phyloP scores from a whole-genome alignment of 345 rosid species.

The Populus nigra region DNA sequence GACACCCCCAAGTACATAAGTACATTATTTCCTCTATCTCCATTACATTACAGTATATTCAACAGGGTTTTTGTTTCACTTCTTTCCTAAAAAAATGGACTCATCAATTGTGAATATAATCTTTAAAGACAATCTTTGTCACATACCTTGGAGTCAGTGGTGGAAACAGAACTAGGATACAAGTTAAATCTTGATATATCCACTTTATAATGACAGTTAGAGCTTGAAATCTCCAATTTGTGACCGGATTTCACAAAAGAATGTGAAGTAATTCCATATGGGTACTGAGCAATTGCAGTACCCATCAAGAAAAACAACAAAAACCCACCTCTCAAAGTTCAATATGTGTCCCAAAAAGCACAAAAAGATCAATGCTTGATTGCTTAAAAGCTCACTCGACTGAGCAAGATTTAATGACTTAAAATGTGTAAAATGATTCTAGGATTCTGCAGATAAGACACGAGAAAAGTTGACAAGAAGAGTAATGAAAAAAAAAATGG shows the following conservation, averaged over 20 bases:
- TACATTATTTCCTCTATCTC: background rate
- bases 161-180: conserved; percentile 26
- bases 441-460: background rate
- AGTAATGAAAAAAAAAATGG: background rate
- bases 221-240: conserved; percentile 32
- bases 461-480: background rate
- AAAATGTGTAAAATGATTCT: background rate
- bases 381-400: background rate
- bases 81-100: background rate
- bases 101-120: background rate
- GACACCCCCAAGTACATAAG: background rate
- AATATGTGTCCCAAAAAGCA: background rate
- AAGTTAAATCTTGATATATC: conserved; percentile 34
- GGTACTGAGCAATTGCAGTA: conserved; percentile 35
- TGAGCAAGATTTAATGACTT: background rate
- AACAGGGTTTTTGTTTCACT: background rate
- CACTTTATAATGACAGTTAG: conserved; percentile 28
- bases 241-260: conserved; percentile 27
- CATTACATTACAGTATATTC: background rate
- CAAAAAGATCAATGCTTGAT: background rate
- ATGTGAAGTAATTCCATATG: conserved; percentile 42
- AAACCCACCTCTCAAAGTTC: conserved; percentile 22
- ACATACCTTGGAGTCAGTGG: conserved; percentile 43
- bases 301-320: conserved; percentile 40
- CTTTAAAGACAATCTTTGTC: background rate